Evolutionary conservation across 257 asterid species (phyloP).

Genomic region (Buddleja alternifolia): DNA sequence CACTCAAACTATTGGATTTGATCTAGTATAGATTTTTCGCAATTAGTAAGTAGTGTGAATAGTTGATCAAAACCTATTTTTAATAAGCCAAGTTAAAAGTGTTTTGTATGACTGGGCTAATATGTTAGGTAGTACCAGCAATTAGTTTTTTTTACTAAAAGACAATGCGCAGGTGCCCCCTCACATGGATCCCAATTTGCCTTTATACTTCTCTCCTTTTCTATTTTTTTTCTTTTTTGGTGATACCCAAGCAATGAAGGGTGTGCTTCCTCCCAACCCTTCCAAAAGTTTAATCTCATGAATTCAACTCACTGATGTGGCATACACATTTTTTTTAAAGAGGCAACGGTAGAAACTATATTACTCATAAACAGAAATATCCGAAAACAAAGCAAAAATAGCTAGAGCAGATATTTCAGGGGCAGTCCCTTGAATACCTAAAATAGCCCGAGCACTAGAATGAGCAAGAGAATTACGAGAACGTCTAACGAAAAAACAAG

Average conservation of each 20-base stretch:
- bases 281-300: conserved; percentile 28
- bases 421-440: no score
- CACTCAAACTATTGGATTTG: no score
- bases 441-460: no score
- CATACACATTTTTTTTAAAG: no score
- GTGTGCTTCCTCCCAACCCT: conserved; percentile 17
- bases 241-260: conserved; percentile 35
- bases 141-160: conserved; percentile 33
- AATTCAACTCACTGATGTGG: no score
- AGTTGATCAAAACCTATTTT: conserved; percentile 26
- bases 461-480: no score
- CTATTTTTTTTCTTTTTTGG: conserved; percentile 44
- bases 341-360: no score
- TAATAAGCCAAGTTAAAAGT: conserved; percentile 34
- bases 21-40: no score
- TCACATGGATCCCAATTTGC: conserved; percentile 57
- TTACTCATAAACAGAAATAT: conserved; percentile 7
- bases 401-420: no score
- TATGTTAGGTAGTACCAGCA: conserved; percentile 41
- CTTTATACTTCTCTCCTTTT: conserved; percentile 26
- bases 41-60: conserved; percentile 34
- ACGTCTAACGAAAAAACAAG: no score
- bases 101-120: conserved; percentile 35
- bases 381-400: conserved; percentile 3
- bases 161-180: conserved; percentile 39